Evolutionary conservation across 2,329 filamentous ascomycete genomes (phyloP).

Genomic region (Aspergillus pseudotamarii): DNA sequence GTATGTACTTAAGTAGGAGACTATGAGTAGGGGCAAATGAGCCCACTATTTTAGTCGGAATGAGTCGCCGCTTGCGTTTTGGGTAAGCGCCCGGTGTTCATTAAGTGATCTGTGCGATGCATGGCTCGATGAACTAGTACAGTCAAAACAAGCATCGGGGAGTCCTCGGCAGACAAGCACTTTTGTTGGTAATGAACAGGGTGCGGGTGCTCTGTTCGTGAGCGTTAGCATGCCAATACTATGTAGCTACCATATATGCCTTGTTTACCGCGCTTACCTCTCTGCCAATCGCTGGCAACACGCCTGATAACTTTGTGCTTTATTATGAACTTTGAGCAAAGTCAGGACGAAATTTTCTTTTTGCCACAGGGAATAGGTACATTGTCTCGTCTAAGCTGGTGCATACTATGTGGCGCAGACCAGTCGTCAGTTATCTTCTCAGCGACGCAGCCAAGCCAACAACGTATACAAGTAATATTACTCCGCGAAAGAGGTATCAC

Average conservation of each 20-base stretch:
- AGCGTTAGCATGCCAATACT: not conserved
- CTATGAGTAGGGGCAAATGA: not conserved
- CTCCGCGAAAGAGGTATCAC: constrained; percentile 14
- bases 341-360: not conserved
- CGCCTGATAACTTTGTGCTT: not conserved
- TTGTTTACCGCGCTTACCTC: not conserved
- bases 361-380: not conserved
- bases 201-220: not conserved
- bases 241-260: no score
- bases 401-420: not conserved
- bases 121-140: not conserved
- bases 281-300: not conserved
- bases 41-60: not conserved
- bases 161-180: not conserved
- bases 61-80: not conserved
- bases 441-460: constrained; percentile 1
- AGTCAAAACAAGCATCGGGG: not conserved
- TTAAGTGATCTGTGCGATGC: not conserved
- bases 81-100: not conserved
- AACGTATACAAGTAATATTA: constrained; percentile 3
- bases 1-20: not conserved
- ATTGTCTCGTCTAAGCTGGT: not conserved
- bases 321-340: not conserved
- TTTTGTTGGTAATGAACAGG: not conserved
- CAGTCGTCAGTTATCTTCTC: not conserved